Evolutionary conservation across 2,329 filamentous ascomycete genomes (phyloP), one percentile per base, ranked within the genome.

Genomic region (Didymella sp.): DNA sequence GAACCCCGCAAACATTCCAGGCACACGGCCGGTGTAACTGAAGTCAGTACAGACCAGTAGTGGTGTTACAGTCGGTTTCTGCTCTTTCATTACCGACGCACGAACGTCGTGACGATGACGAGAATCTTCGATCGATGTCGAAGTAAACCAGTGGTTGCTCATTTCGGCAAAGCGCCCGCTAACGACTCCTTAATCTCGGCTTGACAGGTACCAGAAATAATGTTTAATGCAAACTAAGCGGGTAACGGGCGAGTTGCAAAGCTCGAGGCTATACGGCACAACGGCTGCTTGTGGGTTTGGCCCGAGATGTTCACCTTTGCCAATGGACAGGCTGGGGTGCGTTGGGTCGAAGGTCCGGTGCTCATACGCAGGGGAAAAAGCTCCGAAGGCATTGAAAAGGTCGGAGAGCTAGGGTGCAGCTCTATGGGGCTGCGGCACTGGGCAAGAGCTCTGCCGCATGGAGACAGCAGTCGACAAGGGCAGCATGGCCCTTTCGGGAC

Each of bases 121-220:
- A 62, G 49, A 56, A 62, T 48, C 49, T 51, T 66, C 58, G 65
- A 60, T 55, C 45, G 50, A 27, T 22, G 38, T 45, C 33, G 42
- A 54, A 51, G 49, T 49, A 56, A 58, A 45, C 54, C 48, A 56
- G 58, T 45, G 59, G 58, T 44, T 40, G 55, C 58, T 55, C 59
- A 37, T 59, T 63, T 56, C 50, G 68, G 68, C 49, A 68, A 66
- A 63, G 68, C 66, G 68, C 57, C 62, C 66, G 69, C 67, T 70
- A 65, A 54, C 56, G 58, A 57, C 67, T 74, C 73, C 69, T 74
- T 75, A 74, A 76, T 76, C 64, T 76, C 73, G 73, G 73, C 63
- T 70, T 66, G 59, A 60, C 56, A 59, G 57, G 42, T 56, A 47
- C 59, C 52, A 66, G 60, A 56, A 65, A 56, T 58, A 55, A 58